Percentiles rank a stretch among this genome's conserved stretches.
Evolutionary conservation across 2,329 filamentous ascomycete genomes (phyloP).

Genomic region (Diaporthe longicolla): DNA sequence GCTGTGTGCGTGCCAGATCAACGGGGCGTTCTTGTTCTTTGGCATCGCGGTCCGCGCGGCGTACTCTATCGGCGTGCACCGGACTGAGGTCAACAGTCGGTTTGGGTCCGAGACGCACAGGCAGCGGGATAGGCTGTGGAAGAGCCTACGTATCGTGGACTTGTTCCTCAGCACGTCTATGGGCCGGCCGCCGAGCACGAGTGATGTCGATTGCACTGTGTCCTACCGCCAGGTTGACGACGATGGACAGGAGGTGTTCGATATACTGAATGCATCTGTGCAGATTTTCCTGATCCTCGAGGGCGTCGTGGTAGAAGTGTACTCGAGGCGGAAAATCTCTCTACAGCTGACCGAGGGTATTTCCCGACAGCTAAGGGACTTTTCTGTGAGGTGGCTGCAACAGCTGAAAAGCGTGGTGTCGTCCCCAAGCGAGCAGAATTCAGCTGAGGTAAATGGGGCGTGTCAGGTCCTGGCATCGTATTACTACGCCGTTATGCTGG

Average conservation of each 20-base stretch:
- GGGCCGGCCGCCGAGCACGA: slow-evolving; percentile 67
- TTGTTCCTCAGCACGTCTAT: slow-evolving; percentile 67
- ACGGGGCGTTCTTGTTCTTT: slow-evolving; percentile 68
- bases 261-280: slow-evolving; percentile 65
- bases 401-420: slow-evolving; percentile 58
- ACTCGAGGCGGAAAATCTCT: slow-evolving; percentile 67
- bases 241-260: slow-evolving; percentile 56
- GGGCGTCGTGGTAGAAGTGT: slow-evolving; percentile 65
- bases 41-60: slow-evolving; percentile 67
- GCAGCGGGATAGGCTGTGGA: slow-evolving; percentile 67
- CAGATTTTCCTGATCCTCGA: slow-evolving; percentile 68
- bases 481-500: slow-evolving; percentile 71
- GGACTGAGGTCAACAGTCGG: slow-evolving; percentile 67
- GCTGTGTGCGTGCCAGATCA: slow-evolving; percentile 69
- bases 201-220: slow-evolving; percentile 68
- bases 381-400: slow-evolving; percentile 64
- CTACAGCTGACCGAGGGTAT: slow-evolving; percentile 67
- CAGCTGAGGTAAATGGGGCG: slow-evolving; percentile 58
- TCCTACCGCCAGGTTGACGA: slow-evolving; percentile 57
- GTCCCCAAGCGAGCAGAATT: slow-evolving; percentile 45
- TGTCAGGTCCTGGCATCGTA: slow-evolving; percentile 67
- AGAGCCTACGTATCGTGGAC: slow-evolving; percentile 66
- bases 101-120: slow-evolving; percentile 61
- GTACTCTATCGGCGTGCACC: slow-evolving; percentile 67
- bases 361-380: slow-evolving; percentile 65